These are phyloP conservation scores for Caryopteris hybrid DNA, from an alignment of 305 asterid species.

Conservation along the genomic window DNA sequence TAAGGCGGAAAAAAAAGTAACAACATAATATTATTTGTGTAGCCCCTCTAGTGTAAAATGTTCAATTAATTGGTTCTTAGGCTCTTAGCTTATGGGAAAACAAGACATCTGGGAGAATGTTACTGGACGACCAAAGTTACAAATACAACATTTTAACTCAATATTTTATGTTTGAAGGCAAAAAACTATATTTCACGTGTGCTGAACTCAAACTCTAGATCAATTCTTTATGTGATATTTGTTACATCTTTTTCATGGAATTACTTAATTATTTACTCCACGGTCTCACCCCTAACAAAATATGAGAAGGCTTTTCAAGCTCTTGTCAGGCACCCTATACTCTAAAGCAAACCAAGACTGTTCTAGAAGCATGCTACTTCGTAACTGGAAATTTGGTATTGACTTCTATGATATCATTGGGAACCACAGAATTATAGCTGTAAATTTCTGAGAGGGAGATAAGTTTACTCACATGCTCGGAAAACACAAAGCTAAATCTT, in stretches of 20 bases:
- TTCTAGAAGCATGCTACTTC: neutral
- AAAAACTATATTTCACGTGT: neutral
- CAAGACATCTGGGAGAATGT: neutral
- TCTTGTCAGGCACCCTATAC: neutral
- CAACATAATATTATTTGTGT: neutral
- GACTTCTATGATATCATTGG: neutral
- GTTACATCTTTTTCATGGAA: neutral
- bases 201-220: neutral
- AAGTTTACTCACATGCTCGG: too few relatives aligned
- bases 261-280: neutral
- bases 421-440: neutral
- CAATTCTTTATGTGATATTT: neutral
- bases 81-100: neutral
- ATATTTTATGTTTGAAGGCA: neutral
- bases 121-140: neutral
- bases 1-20: neutral
- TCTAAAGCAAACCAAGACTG: constrained; percentile 1
- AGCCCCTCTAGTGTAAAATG: neutral
- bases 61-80: neutral
- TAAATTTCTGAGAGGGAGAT: neutral
- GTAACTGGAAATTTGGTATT: neutral
- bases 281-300: neutral
- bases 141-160: constrained; percentile 2
- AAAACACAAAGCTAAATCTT: too few relatives aligned
- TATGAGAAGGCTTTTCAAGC: neutral